A percentile compares a stretch with the other conserved stretches of the same genome.
Conservation (phyloP, 2,329 filamentous ascomycete genomes). For the Coniochaeta prunicola region DNA sequence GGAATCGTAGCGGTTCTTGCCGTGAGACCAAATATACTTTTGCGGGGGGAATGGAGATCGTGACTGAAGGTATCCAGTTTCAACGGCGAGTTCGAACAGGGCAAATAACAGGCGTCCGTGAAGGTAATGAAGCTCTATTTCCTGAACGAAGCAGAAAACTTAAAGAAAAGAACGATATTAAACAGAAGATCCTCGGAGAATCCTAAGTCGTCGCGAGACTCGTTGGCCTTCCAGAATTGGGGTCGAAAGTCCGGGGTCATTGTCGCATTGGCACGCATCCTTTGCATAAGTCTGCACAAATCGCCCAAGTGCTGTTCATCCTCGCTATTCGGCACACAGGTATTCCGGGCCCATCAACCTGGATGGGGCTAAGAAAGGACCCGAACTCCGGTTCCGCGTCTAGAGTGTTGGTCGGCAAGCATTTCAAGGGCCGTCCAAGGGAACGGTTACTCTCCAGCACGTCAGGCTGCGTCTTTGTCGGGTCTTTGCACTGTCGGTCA, state of each 20-base stretch:
- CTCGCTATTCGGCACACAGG: not conserved
- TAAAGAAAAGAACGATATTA: not conserved
- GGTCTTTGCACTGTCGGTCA: no score
- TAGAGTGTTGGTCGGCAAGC: not conserved
- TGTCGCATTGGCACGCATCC: not conserved
- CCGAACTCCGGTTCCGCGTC: not conserved
- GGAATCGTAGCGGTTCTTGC: not conserved
- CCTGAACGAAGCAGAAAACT: not conserved
- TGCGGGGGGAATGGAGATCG: not conserved
- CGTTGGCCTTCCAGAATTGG: not conserved
- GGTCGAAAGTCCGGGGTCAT: not conserved
- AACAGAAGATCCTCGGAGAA: not conserved
- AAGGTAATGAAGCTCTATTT: not conserved
- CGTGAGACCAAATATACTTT: not conserved
- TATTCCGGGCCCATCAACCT: not conserved
- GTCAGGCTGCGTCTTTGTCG: no score
- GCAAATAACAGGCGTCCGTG: not conserved
- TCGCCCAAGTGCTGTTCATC: not conserved
- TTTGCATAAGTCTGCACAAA: not conserved
- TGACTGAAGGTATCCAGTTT: not conserved
- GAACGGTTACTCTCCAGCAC: not conserved
- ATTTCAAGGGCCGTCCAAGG: not conserved
- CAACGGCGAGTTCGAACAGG: not conserved
- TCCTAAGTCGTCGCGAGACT: not conserved
- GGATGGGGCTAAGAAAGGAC: not conserved